These are phyloP conservation scores for Aspergillus viridinutans DNA, from an alignment of 2,329 filamentous ascomycete genomes.

Conservation along the genomic window DNA sequence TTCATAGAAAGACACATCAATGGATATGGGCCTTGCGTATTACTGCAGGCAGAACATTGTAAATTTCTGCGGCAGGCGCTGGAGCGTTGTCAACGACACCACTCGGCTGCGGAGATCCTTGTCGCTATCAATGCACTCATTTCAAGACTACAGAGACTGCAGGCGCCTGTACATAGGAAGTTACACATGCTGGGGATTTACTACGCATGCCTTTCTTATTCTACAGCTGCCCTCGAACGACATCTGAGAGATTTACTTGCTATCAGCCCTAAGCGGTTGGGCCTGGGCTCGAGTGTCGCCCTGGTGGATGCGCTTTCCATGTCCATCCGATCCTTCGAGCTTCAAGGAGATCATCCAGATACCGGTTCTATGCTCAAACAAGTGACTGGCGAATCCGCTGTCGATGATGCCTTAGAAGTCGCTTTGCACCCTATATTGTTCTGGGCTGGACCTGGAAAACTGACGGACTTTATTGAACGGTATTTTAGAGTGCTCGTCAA, in stretches of 20 bases:
- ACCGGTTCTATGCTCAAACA: constrained; percentile 15
- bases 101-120: constrained; percentile 29
- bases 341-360: constrained; percentile 19
- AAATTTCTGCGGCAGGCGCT: constrained; percentile 17
- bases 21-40: constrained; percentile 2
- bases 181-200: constrained; percentile 25
- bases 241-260: constrained; percentile 20
- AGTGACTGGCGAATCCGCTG: constrained; percentile 18
- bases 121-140: constrained; percentile 27
- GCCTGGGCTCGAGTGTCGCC: constrained; percentile 5
- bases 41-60: constrained; percentile 10
- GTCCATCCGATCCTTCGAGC: constrained; percentile 17
- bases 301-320: constrained; percentile 22
- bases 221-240: constrained; percentile 23
- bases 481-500: constrained; percentile 26
- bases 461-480: constrained; percentile 3
- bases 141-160: constrained; percentile 21
- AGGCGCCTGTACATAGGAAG: constrained; percentile 5
- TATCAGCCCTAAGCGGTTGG: neutral
- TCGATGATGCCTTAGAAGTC: neutral
- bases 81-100: constrained; percentile 17
- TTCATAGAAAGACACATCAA: constrained; percentile 24
- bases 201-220: constrained; percentile 29
- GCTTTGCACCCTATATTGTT: constrained; percentile 19
- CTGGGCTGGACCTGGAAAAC: constrained; percentile 3